A percentile compares a stretch with the other conserved stretches of the same genome.
Evolutionary conservation across 768 basidiomycete genomes (phyloP).

Genomic region (Trametes gibbosa): DNA sequence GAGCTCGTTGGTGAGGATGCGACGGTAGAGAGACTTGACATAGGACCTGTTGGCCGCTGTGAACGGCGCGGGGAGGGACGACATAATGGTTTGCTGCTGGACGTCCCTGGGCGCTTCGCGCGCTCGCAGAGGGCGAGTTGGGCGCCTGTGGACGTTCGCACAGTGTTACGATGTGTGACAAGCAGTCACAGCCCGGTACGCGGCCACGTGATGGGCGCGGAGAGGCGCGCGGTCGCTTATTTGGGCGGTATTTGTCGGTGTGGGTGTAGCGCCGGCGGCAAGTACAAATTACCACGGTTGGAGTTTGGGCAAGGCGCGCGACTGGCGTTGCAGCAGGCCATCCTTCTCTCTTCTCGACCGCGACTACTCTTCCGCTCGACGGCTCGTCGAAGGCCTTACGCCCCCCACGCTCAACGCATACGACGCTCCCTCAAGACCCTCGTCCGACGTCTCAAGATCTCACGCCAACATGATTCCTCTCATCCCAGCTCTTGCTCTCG

Average conservation of each 20-base stretch:
- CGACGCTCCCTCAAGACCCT: slow-evolving; percentile 30
- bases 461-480: slow-evolving; percentile 58
- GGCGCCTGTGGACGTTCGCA: slow-evolving; percentile 12
- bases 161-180: slow-evolving; percentile 5
- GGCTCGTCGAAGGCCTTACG: slow-evolving; percentile 40
- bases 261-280: slow-evolving; percentile 25
- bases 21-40: slow-evolving; percentile 90
- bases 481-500: slow-evolving; percentile 61
- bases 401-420: slow-evolving; percentile 30
- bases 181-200: background rate
- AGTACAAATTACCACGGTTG: slow-evolving; percentile 30
- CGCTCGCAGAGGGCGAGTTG: background rate
- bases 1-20: slow-evolving; percentile 79
- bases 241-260: slow-evolving; percentile 24
- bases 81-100: slow-evolving; percentile 20
- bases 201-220: slow-evolving; percentile 17
- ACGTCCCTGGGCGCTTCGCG: background rate
- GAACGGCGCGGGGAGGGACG: slow-evolving; percentile 48
- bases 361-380: slow-evolving; percentile 32
- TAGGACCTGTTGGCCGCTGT: slow-evolving; percentile 74
- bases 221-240: slow-evolving; percentile 4
- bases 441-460: slow-evolving; percentile 18
- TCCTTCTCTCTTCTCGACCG: slow-evolving; percentile 28
- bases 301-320: slow-evolving; percentile 11
- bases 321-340: background rate